phyloP scores from a whole-genome alignment of 306 rosid species.

The Crotalaria pallida region DNA sequence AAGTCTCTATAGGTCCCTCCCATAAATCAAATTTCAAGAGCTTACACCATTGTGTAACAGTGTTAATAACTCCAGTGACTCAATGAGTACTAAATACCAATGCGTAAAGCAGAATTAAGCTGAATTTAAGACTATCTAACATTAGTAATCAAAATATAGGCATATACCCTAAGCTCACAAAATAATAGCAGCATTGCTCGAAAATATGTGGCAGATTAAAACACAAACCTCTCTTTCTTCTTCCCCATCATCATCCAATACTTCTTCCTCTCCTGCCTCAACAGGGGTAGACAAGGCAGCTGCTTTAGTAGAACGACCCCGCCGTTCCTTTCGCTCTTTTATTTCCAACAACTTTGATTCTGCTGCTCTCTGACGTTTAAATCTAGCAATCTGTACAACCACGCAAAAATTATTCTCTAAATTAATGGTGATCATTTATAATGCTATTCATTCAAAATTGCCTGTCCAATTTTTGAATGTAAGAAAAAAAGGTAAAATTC shows the following conservation, averaged over 20 bases:
- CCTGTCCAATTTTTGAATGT: not conserved
- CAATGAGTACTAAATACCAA: not conserved
- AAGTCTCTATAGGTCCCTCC: not conserved
- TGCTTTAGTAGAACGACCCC: slow-evolving; percentile 86
- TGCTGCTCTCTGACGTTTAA: slow-evolving; percentile 77
- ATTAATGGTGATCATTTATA: not conserved
- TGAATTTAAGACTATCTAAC: slow-evolving; percentile 1
- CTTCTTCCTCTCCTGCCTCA: slow-evolving; percentile 92
- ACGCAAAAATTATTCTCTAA: slow-evolving; percentile 4
- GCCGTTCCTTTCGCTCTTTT: slow-evolving; percentile 91
- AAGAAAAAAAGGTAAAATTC: not conserved
- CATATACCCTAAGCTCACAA: slow-evolving; percentile 3
- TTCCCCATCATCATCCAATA: slow-evolving; percentile 83
- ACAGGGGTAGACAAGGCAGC: slow-evolving; percentile 89
- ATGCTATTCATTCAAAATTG: not conserved
- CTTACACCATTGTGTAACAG: not conserved
- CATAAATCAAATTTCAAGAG: not conserved
- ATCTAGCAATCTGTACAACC: slow-evolving; percentile 74
- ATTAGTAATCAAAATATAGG: not conserved
- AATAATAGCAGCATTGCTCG: not conserved
- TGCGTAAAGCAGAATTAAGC: not conserved
- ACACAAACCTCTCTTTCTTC: slow-evolving; percentile 89
- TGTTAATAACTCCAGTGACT: too few species aligned
- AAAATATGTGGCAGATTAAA: slow-evolving; percentile 14
- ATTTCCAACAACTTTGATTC: slow-evolving; percentile 86